phyloP scores from a whole-genome alignment of 495 filamentous ascomycete genomes.

The Xylaria cubensis region DNA sequence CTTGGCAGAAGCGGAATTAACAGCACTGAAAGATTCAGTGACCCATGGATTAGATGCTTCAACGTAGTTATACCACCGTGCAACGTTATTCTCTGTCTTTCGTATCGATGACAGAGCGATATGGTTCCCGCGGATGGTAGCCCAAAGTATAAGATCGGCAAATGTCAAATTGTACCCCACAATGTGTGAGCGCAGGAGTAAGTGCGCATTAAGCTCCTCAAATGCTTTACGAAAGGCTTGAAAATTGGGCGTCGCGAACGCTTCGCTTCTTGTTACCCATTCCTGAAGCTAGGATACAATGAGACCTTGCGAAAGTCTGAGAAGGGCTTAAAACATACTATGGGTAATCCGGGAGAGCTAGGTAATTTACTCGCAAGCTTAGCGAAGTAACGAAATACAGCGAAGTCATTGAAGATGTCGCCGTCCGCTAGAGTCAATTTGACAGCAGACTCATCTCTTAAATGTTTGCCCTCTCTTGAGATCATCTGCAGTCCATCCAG shows the following conservation, averaged over 20 bases:
- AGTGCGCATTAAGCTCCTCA: neutral
- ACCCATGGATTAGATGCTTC: slow-evolving; percentile 67
- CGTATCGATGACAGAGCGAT: neutral
- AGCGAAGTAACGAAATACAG: neutral
- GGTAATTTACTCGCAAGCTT: neutral
- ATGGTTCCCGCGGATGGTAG: slow-evolving; percentile 4
- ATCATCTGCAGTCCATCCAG: neutral
- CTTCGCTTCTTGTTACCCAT: too few species aligned
- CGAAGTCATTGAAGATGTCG: neutral
- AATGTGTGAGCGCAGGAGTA: neutral
- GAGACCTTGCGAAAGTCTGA: neutral
- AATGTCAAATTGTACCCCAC: neutral
- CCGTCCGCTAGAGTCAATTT: neutral
- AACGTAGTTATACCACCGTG: slow-evolving; percentile 76
- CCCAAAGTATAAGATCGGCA: slow-evolving; percentile 1
- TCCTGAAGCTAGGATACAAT: neutral
- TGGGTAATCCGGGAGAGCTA: neutral
- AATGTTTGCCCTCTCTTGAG: neutral
- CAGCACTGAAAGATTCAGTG: slow-evolving; percentile 30
- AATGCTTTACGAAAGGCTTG: neutral
- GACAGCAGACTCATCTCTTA: neutral
- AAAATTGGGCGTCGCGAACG: too few species aligned
- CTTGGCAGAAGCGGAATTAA: slow-evolving; percentile 50
- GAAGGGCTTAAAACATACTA: neutral
- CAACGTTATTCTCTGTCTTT: slow-evolving; percentile 42